Evolutionary conservation across 202 grass and related monocot genomes (phyloP).

Genomic region (Dendrocalamus latiflorus): DNA sequence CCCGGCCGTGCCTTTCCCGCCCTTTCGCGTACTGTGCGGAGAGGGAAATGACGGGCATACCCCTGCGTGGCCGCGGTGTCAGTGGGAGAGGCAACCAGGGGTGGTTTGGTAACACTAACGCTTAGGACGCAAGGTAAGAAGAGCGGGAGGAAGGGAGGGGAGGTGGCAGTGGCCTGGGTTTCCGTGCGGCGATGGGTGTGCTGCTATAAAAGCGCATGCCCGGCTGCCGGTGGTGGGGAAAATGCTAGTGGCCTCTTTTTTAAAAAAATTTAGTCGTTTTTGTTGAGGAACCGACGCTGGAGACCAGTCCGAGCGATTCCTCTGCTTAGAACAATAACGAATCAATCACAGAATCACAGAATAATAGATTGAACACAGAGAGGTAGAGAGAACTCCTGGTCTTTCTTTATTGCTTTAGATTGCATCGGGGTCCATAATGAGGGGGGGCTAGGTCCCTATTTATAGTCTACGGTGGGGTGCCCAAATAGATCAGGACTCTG

Average conservation of each 20-base stretch:
- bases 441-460: too few relatives aligned
- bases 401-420: too few relatives aligned
- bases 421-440: too few relatives aligned
- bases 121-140: slow-evolving; percentile 7
- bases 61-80: rapidly evolving
- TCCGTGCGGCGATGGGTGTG: background rate
- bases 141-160: background rate
- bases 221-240: background rate
- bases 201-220: slow-evolving; percentile 35
- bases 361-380: too few relatives aligned
- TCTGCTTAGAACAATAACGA: too few relatives aligned
- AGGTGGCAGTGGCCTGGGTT: slow-evolving; percentile 4
- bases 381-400: too few relatives aligned
- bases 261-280: background rate
- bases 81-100: rapidly evolving
- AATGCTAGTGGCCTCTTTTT: background rate
- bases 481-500: too few relatives aligned
- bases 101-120: background rate
- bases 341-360: too few relatives aligned
- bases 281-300: too few relatives aligned
- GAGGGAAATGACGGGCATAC: background rate
- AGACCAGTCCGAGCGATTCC: too few relatives aligned
- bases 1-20: background rate
- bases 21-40: background rate
- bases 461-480: too few relatives aligned